Base-by-base conservation (phyloP, 345 rosid species). In the Populus alba region DNA sequence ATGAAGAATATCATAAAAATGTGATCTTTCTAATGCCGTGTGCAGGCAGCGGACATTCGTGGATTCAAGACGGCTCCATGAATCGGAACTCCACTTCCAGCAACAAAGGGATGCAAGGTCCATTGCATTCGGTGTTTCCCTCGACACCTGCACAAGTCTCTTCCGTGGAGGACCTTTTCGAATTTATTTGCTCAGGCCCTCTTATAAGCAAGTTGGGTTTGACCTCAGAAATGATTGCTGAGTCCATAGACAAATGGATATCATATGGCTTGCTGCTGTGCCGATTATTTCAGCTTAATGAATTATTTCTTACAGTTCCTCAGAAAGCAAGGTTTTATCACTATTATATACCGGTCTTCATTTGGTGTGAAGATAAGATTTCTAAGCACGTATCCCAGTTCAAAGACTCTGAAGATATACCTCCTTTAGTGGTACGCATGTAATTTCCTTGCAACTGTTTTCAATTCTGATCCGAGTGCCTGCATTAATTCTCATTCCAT, bases 281-380 rank as follows among this genome's bases (percentile, higher is more conserved):
- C 69, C 89, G 90, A 27, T 75, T 96, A 35, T 96, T 96, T 86
- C 85, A 88, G 87, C 81, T 94, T 74, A 89, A 92, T 27, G 97
- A 91, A 61, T 83, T 94, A 80, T 81, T 77, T 77, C 97, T 96
- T 72, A 87, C 91, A 0, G 55, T 77, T 70, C 90, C 97, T 73
- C 87, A 92, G 84, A 94, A 91, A 80, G 92, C 90, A 9, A 88
- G 98, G 87, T 74, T 96, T 10, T 96, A 87, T 81, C 99, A 94
- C 79, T 96, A 94, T 84, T 96, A 96, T 78, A 83, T 94, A 51
- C 99, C 99, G 8, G 97, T 96, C 65, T 96, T 92, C 85, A 3
- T 96, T 2, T 96, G 99, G 98, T 94, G 97, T 66, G 92, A 96
- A 87, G 89, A 91, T 70, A 90, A 91, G 90, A 92, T 96, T 84